phyloP scores from a whole-genome alignment of 305 asterid genomes.

The Fraxinus sp. region DNA sequence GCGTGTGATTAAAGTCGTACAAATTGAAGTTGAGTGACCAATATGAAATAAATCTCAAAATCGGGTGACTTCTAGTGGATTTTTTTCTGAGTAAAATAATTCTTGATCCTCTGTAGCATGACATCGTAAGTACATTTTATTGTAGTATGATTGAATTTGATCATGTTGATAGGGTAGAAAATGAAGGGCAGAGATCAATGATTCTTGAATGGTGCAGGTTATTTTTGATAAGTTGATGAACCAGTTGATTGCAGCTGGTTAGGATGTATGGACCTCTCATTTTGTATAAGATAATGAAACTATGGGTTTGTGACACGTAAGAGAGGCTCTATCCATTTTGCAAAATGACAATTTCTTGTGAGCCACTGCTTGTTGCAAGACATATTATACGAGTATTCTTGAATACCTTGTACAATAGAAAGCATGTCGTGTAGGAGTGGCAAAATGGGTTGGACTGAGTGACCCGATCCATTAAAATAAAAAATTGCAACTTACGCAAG shows the following conservation, averaged over 20 bases:
- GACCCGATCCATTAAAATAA: background rate
- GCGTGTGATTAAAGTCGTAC: background rate
- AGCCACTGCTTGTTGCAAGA: slow-evolving; percentile 8
- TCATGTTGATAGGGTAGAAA: background rate
- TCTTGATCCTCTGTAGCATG: slow-evolving; percentile 21
- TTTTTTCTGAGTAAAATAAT: background rate
- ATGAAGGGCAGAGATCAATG: background rate
- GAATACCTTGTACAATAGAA: background rate
- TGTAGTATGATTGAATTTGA: background rate
- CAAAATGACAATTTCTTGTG: slow-evolving; percentile 17
- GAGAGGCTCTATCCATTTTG: slow-evolving; percentile 29
- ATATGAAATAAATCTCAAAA: background rate
- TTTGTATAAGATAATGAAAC: slow-evolving; percentile 34
- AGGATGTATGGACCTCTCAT: slow-evolving; percentile 36
- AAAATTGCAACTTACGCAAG: too few relatives aligned
- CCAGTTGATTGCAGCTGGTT: background rate
- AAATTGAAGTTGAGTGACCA: background rate
- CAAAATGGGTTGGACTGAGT: background rate
- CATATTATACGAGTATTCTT: background rate
- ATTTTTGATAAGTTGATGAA: background rate
- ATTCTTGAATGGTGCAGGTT: slow-evolving; percentile 11
- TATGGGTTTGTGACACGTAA: slow-evolving; percentile 29
- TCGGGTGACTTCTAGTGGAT: background rate
- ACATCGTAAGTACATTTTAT: background rate
- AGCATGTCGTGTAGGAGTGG: background rate